Base-by-base conservation (phyloP, 257 asterid genomes). In the Marsdenia floribunda region DNA sequence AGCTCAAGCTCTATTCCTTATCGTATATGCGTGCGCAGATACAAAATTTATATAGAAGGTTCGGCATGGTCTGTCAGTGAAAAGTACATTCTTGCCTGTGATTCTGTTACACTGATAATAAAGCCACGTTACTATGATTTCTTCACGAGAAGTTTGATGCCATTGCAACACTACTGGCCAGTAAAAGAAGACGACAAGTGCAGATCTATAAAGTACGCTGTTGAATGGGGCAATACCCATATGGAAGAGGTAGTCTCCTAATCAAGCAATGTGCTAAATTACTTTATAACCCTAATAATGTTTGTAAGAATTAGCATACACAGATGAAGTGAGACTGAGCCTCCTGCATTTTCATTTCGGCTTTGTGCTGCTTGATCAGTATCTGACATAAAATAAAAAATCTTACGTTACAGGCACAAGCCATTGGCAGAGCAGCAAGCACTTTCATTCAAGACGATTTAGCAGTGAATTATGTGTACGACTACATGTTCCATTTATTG, bases 31-130 rank as follows among this genome's bases (percentile, higher is more conserved):
- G 3, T 13, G 42, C 24, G 40, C 87, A 93, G 98, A 72, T 94
- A 84, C 80, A 94, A 94, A 77, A 88, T 94, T 73, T 94, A 94
- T 77, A 85, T 94, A 0, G 99, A 94, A 83, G 99, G 99, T 76
- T 79, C 87, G 2, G 96, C 93, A 0, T 94, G 99, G 99, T 94
- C 99, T 0, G 97, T 94, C 76, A 94, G 99, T 69, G 97, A 94
- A 80, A 94, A 94, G 50, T 94, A 94, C 87, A 94, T 94, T 73
- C 86, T 94, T 50, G 93, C 96, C 3, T 94, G 98, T 65, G 88
- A 94, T 82, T 91, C 98, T 2, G 82, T 88, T 2, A 73, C 97
- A 0, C 75, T 94, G 10, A 61, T 90, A 6, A 88, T 94, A 59
- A 84, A 82, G 72, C 93, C 97, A 68, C 78, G 55, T 24, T 94